Percentiles rank a stretch among this genome's conserved stretches.
Conservation (phyloP, 768 basidiomycete genomes). For the Auriculariales sp. region DNA sequence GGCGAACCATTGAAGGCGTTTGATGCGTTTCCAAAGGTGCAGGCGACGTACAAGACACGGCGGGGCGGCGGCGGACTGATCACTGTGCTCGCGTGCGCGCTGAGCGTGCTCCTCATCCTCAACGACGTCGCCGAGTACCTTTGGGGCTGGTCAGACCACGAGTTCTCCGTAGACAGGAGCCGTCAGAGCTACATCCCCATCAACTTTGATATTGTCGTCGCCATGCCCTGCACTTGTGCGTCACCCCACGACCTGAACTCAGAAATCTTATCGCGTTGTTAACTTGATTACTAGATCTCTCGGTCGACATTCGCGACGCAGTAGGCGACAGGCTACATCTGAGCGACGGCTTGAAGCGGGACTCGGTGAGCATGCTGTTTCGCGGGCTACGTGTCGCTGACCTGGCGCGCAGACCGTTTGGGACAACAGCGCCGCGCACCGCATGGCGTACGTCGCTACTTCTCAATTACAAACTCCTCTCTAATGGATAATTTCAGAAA, state of each 20-base stretch:
- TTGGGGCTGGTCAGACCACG: constrained; percentile 86
- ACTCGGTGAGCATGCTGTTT: constrained; percentile 43
- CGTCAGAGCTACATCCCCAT: constrained; percentile 52
- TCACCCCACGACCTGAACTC: constrained; percentile 7
- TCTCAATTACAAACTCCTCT: not conserved
- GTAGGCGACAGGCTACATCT: constrained; percentile 87
- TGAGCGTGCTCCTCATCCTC: constrained; percentile 61
- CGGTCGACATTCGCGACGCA: constrained; percentile 81
- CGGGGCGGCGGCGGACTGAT: constrained; percentile 71
- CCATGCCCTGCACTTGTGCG: constrained; percentile 88
- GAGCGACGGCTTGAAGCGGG: constrained; percentile 63
- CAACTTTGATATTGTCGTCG: constrained; percentile 85
- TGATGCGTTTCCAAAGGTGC: constrained; percentile 81
- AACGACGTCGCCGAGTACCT: constrained; percentile 86
- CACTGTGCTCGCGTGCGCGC: constrained; percentile 45
- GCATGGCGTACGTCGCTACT: constrained; percentile 34
- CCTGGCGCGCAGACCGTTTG: constrained; percentile 44
- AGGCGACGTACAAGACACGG: constrained; percentile 64
- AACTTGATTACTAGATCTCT: constrained; percentile 40
- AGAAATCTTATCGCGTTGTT: not conserved
- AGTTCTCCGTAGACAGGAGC: constrained; percentile 72
- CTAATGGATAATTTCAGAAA: constrained; percentile 24
- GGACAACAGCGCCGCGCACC: constrained; percentile 66
- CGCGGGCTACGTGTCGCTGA: constrained; percentile 1
- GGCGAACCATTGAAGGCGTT: constrained; percentile 46